Percentiles rank a stretch among this genome's conserved stretches.
Evolutionary conservation across 129 eudicot genomes (phyloP).

Genomic region (Ambrosia artemisiifolia): DNA sequence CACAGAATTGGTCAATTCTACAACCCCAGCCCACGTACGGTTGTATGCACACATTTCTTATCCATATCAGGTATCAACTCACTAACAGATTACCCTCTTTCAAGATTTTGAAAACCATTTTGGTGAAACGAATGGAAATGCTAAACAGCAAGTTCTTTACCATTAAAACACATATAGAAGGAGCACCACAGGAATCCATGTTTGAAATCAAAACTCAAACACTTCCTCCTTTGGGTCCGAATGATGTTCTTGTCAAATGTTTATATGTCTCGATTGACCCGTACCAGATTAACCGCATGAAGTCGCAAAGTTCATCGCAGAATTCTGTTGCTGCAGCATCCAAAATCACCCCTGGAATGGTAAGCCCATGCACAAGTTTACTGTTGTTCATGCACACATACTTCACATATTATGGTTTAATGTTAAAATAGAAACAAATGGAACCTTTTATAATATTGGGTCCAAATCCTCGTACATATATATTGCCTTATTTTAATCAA

Average conservation of each 20-base stretch:
- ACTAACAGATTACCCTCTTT: too few relatives aligned
- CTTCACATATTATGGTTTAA: too few relatives aligned
- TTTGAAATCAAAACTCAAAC: slow-evolving; percentile 47
- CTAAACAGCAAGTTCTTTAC: slow-evolving; percentile 36
- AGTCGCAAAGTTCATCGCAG: slow-evolving; percentile 52
- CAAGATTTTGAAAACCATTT: neutral
- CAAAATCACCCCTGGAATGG: slow-evolving; percentile 46
- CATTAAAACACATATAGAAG: slow-evolving; percentile 39
- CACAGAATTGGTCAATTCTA: too few relatives aligned
- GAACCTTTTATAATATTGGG: too few relatives aligned
- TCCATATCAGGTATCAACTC: too few relatives aligned
- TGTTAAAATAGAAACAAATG: too few relatives aligned
- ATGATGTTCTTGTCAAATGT: slow-evolving; percentile 48
- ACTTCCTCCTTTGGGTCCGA: slow-evolving; percentile 28
- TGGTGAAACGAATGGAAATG: slow-evolving; percentile 25
- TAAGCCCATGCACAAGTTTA: neutral
- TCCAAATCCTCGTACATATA: too few relatives aligned
- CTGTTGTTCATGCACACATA: too few relatives aligned
- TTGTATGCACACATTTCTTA: too few relatives aligned
- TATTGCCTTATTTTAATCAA: too few relatives aligned
- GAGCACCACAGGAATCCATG: slow-evolving; percentile 40
- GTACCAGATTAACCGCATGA: slow-evolving; percentile 65
- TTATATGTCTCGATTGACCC: slow-evolving; percentile 67
- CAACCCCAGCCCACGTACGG: too few relatives aligned
- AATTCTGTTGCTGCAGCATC: slow-evolving; percentile 28